Conservation (phyloP, 1,284 basidiomycete species). For the Ustanciosporium gigantosporum region DNA sequence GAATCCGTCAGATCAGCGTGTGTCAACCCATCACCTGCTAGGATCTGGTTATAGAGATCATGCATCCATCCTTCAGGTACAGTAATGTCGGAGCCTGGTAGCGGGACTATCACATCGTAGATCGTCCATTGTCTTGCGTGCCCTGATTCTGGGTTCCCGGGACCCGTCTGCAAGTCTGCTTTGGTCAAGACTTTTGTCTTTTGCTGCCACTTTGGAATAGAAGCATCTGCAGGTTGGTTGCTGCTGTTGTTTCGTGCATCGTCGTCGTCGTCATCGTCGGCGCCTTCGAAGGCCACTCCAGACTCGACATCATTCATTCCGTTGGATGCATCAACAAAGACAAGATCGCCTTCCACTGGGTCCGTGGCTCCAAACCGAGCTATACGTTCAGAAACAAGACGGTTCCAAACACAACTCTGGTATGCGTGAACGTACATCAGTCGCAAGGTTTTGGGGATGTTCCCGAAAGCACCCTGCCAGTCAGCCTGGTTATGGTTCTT, state of each 20-base stretch:
- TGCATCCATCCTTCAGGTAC: constrained; percentile 82
- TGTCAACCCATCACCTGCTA: constrained; percentile 82
- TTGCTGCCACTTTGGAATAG: constrained; percentile 57
- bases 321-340: constrained; percentile 55
- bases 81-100: constrained; percentile 88
- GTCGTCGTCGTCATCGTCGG: constrained; percentile 6
- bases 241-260: constrained; percentile 6
- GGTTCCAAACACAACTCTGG: constrained; percentile 98
- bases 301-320: constrained; percentile 2
- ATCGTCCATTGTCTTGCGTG: constrained; percentile 71
- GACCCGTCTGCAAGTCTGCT: constrained; percentile 69
- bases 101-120: constrained; percentile 91
- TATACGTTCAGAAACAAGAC: constrained; percentile 88
- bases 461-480: constrained; percentile 39
- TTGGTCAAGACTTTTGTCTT: constrained; percentile 76
- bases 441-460: constrained; percentile 70
- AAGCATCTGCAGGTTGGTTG: constrained; percentile 6
- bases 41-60: constrained; percentile 78
- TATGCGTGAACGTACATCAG: constrained; percentile 99
- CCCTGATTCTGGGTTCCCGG: background rate
- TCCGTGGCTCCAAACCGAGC: constrained; percentile 74
- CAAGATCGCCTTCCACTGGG: constrained; percentile 76
- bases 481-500: constrained; percentile 33
- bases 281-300: background rate
- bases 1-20: constrained; percentile 73